Percentiles rank a stretch among this genome's conserved stretches.
Conservation (phyloP, 768 basidiomycete genomes). For the Artomyces pyxidatus region DNA sequence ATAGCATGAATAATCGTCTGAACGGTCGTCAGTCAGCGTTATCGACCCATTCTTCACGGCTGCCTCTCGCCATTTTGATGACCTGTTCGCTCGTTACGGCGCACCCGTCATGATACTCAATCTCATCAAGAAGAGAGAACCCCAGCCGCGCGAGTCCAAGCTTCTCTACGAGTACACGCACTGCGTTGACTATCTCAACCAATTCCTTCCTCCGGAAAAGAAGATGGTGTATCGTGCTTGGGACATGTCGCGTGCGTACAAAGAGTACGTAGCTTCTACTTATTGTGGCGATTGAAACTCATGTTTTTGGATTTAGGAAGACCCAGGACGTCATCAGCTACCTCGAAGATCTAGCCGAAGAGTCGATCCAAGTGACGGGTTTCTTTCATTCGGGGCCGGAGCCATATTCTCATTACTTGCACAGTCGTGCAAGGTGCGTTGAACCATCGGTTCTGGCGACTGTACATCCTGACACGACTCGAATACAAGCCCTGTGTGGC, state of each 20-base stretch:
- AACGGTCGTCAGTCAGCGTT: conserved; percentile 83
- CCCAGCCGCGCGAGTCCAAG: conserved; percentile 81
- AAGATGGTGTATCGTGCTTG: conserved; percentile 90
- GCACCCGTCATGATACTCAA: conserved; percentile 87
- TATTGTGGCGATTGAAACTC: background rate
- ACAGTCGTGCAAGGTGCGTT: conserved; percentile 33
- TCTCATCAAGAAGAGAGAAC: conserved; percentile 81
- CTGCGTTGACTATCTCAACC: conserved; percentile 89
- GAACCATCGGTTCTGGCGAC: background rate
- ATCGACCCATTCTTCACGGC: conserved; percentile 94
- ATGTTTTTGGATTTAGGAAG: conserved; percentile 43
- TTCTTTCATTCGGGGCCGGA: conserved; percentile 95
- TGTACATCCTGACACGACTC: conserved; percentile 1
- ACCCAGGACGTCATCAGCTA: conserved; percentile 95
- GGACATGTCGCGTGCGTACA: conserved; percentile 95
- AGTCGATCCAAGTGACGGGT: conserved; percentile 81
- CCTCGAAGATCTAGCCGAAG: conserved; percentile 90
- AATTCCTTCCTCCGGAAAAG: conserved; percentile 81
- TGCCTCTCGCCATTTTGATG: conserved; percentile 88
- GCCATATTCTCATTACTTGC: conserved; percentile 64
- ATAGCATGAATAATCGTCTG: too few species aligned
- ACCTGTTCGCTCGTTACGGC: conserved; percentile 85
- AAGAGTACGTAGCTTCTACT: conserved; percentile 54
- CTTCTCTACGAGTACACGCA: conserved; percentile 85
- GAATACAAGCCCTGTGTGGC: conserved; percentile 36